phyloP scores from a whole-genome alignment of 257 asterid genomes.

The Anisodus tanguticus region DNA sequence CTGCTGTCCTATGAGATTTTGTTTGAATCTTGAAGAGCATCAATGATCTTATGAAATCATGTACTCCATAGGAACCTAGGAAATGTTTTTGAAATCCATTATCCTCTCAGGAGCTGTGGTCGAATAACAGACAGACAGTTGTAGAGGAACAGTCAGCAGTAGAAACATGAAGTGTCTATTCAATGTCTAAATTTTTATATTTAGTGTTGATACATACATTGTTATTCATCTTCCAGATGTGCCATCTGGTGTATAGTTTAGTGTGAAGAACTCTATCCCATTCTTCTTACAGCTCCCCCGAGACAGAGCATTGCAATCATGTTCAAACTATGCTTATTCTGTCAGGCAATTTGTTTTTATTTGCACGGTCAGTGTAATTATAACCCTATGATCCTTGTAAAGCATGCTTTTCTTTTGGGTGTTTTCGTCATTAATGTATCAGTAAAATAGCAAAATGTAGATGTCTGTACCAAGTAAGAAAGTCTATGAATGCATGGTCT shows the following conservation, averaged over 20 bases:
- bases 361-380: not conserved
- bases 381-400: not conserved
- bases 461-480: not conserved
- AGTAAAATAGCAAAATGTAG: not conserved
- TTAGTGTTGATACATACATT: not conserved
- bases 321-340: constrained; percentile 18
- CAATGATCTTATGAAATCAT: constrained; percentile 6
- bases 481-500: not conserved
- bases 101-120: not conserved
- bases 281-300: not conserved
- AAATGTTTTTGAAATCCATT: constrained; percentile 22
- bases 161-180: constrained; percentile 11
- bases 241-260: not conserved
- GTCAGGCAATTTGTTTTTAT: constrained; percentile 15
- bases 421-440: not conserved
- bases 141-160: not conserved
- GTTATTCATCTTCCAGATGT: not conserved
- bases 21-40: constrained; percentile 11
- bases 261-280: not conserved
- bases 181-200: not conserved
- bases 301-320: not conserved
- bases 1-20: not conserved
- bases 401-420: not conserved
- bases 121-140: not conserved
- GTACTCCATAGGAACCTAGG: not conserved